Evolutionary conservation across 1,284 basidiomycete genomes (phyloP), one percentile per base, ranked within the genome.

Genomic region (Schizopora paradoxa): DNA sequence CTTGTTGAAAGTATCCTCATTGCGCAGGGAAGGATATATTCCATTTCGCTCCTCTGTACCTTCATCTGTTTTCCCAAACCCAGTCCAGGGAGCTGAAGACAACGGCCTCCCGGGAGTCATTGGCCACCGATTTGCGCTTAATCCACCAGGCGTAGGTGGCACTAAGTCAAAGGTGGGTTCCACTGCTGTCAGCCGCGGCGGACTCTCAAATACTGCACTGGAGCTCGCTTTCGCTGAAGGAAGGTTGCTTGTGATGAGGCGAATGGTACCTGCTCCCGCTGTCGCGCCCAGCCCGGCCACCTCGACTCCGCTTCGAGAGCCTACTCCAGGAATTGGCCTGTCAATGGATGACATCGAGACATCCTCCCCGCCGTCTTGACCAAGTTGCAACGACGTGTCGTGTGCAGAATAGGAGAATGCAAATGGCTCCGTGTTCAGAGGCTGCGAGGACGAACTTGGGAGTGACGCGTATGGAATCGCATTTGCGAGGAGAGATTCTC

Each of bases 121-220:
- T 1, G 74, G 73, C 73, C 76, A 77, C 48, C 71, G 61, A 26
- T 56, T 66, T 40, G 60, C 49, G 6, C 56, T 56, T 7, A 63
- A 59, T 1, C 60, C 61, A 21, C 56, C 55, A 0, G 82, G 81
- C 21, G 76, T 79, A 19, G 68, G 75, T 52, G 81, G 68, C 14
- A 75, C 68, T 22, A 86, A 64, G 52, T 86, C 83, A 54, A 86
- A 86, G 6, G 68, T 68, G 1, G 82, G 82, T 36, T 71, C 63
- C 57, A 81, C 77, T 0, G 82, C 76, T 50, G 73, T 69, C 3
- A 87, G 68, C 43, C 71, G 72, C 0, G 85, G 84, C 0, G 82
- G 82, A 21, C 69, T 62, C 5, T 45, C 43, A 5, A 21, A 26
- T 2, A 35, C 29, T n/a, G n/a, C n/a, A n/a, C n/a, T n/a, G 14